Conservation (phyloP, 2,329 filamentous ascomycete species). For the Paecilomyces fulvus region DNA sequence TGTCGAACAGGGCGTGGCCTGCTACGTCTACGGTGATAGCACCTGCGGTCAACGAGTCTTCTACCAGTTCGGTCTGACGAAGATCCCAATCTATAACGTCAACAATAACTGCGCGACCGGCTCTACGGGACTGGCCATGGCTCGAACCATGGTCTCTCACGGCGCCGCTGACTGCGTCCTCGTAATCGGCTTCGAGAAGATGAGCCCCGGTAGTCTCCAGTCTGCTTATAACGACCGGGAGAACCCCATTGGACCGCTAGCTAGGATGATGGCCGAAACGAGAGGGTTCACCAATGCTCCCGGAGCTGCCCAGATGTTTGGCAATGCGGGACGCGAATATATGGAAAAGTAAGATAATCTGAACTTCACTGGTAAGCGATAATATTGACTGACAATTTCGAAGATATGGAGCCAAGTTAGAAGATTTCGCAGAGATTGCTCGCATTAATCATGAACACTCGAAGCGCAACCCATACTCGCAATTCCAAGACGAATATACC, state of each 20-base stretch:
- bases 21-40: slow-evolving; percentile 95
- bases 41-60: slow-evolving; percentile 95
- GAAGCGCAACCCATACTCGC: slow-evolving; percentile 90
- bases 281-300: slow-evolving; percentile 74
- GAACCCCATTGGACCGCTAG: slow-evolving; percentile 65
- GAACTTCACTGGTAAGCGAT: neutral
- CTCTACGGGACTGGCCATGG: slow-evolving; percentile 83
- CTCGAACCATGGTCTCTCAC: slow-evolving; percentile 65
- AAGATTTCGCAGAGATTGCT: slow-evolving; percentile 92
- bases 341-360: slow-evolving; percentile 66
- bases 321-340: slow-evolving; percentile 87
- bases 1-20: slow-evolving; percentile 89
- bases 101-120: slow-evolving; percentile 99
- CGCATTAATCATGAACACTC: slow-evolving; percentile 90
- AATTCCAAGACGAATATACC: slow-evolving; percentile 89
- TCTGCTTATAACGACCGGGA: slow-evolving; percentile 76
- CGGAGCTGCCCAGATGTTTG: slow-evolving; percentile 86
- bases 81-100: slow-evolving; percentile 94
- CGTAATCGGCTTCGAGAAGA: slow-evolving; percentile 96
- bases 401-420: slow-evolving; percentile 69
- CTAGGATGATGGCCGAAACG: slow-evolving; percentile 73
- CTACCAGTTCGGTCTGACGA: slow-evolving; percentile 97
- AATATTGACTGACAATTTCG: neutral
- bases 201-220: slow-evolving; percentile 84
- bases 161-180: slow-evolving; percentile 81